phyloP scores from a whole-genome alignment of 306 rosid genomes.

The Quercus gilva region DNA sequence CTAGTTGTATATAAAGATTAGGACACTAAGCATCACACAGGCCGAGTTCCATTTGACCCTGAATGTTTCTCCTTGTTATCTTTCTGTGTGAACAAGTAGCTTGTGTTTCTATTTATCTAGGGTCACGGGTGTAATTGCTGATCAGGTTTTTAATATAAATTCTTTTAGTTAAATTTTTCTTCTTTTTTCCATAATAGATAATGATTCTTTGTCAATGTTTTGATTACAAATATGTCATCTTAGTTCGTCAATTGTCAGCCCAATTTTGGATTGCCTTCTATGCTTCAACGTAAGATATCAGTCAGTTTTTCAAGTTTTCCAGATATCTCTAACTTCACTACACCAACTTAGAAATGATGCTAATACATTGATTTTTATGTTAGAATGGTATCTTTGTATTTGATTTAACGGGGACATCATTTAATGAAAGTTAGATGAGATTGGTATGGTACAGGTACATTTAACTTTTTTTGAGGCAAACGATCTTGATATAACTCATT shows the following conservation, averaged over 20 bases:
- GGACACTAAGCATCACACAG: no score
- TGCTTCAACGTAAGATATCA: conserved; percentile 41
- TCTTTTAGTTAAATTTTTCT: not conserved
- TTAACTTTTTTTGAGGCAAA: conserved; percentile 1
- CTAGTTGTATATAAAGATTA: no score
- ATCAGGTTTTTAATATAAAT: no score
- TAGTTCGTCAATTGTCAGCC: conserved; percentile 28
- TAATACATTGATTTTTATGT: conserved; percentile 3
- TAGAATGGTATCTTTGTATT: not conserved
- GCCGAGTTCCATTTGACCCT: no score
- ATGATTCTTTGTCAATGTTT: conserved; percentile 12
- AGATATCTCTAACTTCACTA: conserved; percentile 43
- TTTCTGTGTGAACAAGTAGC: no score
- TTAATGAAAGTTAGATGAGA: conserved; percentile 48
- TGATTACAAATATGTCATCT: conserved; percentile 7
- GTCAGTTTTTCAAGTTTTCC: conserved; percentile 37
- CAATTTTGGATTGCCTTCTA: conserved; percentile 37
- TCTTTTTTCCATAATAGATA: not conserved
- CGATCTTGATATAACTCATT: not conserved
- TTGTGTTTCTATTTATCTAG: no score
- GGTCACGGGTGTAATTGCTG: no score
- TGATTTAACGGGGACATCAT: conserved; percentile 51
- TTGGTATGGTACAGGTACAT: conserved; percentile 46
- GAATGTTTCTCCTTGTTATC: no score
- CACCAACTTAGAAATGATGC: conserved; percentile 37